These are phyloP conservation scores for Gigaspora rosea DNA, from an alignment of 192 early-diverging fungal species.

Conservation along the genomic window DNA sequence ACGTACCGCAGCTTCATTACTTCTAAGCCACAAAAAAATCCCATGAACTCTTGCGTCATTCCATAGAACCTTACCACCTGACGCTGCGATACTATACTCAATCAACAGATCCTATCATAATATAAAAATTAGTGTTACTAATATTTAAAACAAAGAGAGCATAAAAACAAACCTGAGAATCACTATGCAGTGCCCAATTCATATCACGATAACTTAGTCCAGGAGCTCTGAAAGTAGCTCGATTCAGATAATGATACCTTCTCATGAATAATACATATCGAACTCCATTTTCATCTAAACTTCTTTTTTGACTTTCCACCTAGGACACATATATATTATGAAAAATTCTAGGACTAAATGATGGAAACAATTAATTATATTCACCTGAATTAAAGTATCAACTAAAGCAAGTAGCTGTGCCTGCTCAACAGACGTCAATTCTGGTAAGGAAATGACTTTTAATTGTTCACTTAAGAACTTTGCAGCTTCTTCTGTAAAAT, in stretches of 20 bases:
- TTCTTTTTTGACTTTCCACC: constrained; percentile 69
- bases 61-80: constrained; percentile 74
- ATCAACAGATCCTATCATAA: constrained; percentile 60
- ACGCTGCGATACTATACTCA: constrained; percentile 55
- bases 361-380: neutral
- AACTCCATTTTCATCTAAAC: constrained; percentile 85
- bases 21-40: constrained; percentile 83
- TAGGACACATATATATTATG: constrained; percentile 29
- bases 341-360: too few species aligned
- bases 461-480: constrained; percentile 59
- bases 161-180: constrained; percentile 71
- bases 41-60: constrained; percentile 79
- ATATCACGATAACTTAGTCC: constrained; percentile 70
- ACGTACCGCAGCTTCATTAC: constrained; percentile 68
- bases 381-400: constrained; percentile 68
- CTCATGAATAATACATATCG: constrained; percentile 75
- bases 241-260: constrained; percentile 65
- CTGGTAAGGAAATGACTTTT: constrained; percentile 56
- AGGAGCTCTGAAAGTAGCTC: constrained; percentile 47
- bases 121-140: constrained; percentile 28
- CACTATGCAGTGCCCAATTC: constrained; percentile 84
- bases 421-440: constrained; percentile 69
- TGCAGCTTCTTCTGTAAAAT: constrained; percentile 44
- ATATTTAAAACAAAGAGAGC: neutral
- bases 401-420: constrained; percentile 75